Conservation (phyloP, 192 early-diverging fungal species). For the Geranomyces variabilis region DNA sequence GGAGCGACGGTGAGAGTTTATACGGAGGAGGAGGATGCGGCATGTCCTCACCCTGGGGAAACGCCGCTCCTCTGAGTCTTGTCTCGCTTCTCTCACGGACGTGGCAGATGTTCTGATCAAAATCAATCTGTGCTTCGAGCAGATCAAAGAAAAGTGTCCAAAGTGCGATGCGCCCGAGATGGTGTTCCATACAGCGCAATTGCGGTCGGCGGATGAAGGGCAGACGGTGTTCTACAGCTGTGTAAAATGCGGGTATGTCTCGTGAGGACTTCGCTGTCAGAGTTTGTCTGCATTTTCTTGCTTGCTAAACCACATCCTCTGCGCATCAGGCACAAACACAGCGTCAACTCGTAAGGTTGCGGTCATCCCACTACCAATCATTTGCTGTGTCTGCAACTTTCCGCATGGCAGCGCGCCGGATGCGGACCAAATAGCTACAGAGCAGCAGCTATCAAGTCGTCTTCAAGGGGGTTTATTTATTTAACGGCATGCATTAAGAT, state of each 20-base stretch:
- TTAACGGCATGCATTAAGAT: no score
- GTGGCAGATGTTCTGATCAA: neutral
- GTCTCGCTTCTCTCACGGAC: neutral
- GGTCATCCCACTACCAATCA: no score
- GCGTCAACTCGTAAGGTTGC: constrained; percentile 31
- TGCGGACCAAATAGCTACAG: no score
- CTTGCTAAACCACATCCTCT: neutral
- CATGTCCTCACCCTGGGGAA: no score
- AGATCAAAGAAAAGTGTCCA: constrained; percentile 96
- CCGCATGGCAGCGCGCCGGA: no score
- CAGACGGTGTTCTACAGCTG: constrained; percentile 99
- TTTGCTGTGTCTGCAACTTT: no score
- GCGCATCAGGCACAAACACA: constrained; percentile 29
- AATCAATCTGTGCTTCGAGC: neutral
- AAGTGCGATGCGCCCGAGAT: constrained; percentile 92
- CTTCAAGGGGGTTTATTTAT: no score
- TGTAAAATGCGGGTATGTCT: constrained; percentile 84
- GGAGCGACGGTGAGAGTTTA: constrained; percentile 52
- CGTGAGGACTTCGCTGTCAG: neutral
- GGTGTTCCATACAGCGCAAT: constrained; percentile 94
- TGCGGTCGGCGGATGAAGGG: constrained; percentile 98
- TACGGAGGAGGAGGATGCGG: no score
- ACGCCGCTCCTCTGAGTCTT: neutral
- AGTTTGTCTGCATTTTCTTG: neutral
- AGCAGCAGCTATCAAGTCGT: no score